Evolutionary conservation across 2,329 filamentous ascomycete genomes (phyloP), one percentile per base, ranked within the genome.

Genomic region (Colletotrichum somersetense): DNA sequence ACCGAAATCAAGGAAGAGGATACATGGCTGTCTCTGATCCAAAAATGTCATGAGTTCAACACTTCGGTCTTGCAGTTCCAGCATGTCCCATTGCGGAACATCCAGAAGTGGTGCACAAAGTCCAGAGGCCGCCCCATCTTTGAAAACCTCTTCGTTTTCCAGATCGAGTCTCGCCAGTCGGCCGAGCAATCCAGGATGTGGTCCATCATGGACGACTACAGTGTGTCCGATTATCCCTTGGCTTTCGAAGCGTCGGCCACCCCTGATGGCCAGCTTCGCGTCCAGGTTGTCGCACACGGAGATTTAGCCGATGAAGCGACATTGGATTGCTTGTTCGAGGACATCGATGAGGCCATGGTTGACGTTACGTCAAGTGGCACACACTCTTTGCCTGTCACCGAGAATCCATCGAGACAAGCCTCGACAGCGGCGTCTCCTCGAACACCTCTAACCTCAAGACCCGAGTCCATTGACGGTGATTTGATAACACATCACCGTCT

Each of bases 141-240:
- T 77, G 92, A 97, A 71, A 91, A 87, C 0, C 83, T 98, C 1
- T 97, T 98, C 75, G 92, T 94, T 0, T 97, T 96, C 78, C 93
- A 97, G 77, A 85, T 87, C 46, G 77, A 77, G n/a, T 74, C 79
- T 4, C 20, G 66, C 40, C 30, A 18, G 2, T 26, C 61, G 18
- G n/a, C 66, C 0, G 70, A 72, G 20, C 58, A 53, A 35, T 75
- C 80, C 2, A 67, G 75, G 1, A 75, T 90, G 1, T 95, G 93
- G 91, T 82, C 81, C 0, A 77, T 87, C 12, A 72, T 86, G 2
- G 84, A 89, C 26, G 85, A 85, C 1, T 78, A 83, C 5, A 81
- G 81, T 3, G 80, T 84, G 16, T 86, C 90, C 0, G 92, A 95
- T 75, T 96, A 95, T 76, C 91, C 93, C 0, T 81, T 97, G 6